Evolutionary conservation across 345 rosid genomes (phyloP).

Genomic region (Citrus medica): DNA sequence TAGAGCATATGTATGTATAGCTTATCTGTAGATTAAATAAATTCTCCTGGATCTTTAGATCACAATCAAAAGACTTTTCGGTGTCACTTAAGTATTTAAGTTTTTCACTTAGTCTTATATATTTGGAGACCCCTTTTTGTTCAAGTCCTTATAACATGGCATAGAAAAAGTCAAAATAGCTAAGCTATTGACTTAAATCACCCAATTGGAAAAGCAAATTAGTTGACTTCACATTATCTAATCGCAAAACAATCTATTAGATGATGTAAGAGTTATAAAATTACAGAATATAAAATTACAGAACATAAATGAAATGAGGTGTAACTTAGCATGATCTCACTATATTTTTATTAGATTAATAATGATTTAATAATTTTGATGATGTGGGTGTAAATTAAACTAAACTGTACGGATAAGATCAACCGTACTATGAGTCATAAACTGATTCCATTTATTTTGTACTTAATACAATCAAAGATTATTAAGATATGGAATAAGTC

Average conservation of each 20-base stretch:
- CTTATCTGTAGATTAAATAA: not conserved
- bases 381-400: not conserved
- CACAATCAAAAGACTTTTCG: no score
- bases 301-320: not conserved
- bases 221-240: constrained; percentile 4
- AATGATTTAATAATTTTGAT: not conserved
- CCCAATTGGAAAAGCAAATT: not conserved
- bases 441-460: not conserved
- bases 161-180: not conserved
- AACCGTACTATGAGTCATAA: not conserved
- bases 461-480: not conserved
- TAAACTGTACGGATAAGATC: not conserved
- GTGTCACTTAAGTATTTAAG: not conserved
- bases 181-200: not conserved
- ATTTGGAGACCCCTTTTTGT: not conserved
- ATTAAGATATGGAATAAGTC: not conserved
- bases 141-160: not conserved
- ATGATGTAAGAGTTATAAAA: not conserved
- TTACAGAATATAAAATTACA: not conserved
- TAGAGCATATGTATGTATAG: not conserved
- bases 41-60: not conserved
- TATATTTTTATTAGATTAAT: not conserved
- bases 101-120: not conserved
- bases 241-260: not conserved
- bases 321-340: not conserved